Percentiles rank a stretch among this genome's conserved stretches.
Evolutionary conservation across 1,139 yeast species (phyloP).

Genomic region (Yamadazyma spencermartinsiae): DNA sequence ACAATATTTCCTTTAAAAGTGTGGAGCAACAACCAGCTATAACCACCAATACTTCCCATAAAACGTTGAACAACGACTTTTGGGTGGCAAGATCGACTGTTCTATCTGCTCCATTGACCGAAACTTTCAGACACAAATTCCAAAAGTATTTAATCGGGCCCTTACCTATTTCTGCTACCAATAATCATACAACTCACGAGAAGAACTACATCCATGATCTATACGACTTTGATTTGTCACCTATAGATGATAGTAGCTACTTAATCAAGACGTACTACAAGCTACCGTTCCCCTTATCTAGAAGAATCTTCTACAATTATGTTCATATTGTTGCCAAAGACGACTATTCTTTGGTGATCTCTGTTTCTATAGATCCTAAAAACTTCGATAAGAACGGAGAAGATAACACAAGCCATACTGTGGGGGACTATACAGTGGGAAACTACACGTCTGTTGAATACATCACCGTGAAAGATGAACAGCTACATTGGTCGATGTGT

Average conservation of each 20-base stretch:
- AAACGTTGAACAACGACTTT: constrained; percentile 8
- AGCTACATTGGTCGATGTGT: constrained; percentile 64
- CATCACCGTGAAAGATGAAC: constrained; percentile 38
- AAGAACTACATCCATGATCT: constrained; percentile 34
- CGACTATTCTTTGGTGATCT: constrained; percentile 12
- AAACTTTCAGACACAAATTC: constrained; percentile 10
- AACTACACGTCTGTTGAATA: constrained; percentile 62
- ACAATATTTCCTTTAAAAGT: neutral
- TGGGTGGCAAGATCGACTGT: constrained; percentile 17
- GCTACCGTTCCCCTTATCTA: constrained; percentile 49
- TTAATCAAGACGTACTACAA: constrained; percentile 40
- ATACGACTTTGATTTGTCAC: constrained; percentile 22
- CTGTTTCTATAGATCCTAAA: constrained; percentile 15
- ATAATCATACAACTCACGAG: constrained; percentile 38
- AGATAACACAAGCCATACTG: constrained; percentile 12
- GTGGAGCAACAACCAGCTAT: neutral
- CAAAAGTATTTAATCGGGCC: constrained; percentile 17
- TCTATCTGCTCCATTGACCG: constrained; percentile 8
- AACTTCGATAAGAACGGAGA: constrained; percentile 15
- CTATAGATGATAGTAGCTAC: constrained; percentile 18
- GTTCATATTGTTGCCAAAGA: constrained; percentile 33
- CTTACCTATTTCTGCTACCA: constrained; percentile 11
- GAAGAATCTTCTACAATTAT: constrained; percentile 61
- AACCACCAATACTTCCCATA: constrained; percentile 8
- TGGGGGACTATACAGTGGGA: constrained; percentile 37